A percentile compares a stretch with the other conserved stretches of the same genome.
Conservation (phyloP, 768 basidiomycete genomes). For the Termitomyces sp. region DNA sequence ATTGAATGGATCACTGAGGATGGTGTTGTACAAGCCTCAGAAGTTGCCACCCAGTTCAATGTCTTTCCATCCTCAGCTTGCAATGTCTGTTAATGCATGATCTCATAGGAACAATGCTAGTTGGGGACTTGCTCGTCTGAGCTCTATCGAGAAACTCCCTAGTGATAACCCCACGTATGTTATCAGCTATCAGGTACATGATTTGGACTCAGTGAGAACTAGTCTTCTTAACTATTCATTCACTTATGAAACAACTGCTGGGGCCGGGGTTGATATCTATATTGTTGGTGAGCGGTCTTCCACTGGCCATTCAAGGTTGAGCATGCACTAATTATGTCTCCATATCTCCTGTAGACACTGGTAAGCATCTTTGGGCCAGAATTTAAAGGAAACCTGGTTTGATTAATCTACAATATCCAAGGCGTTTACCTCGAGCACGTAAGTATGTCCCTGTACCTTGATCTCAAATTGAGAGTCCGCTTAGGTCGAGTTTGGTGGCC, state of each 20-base stretch:
- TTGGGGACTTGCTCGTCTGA: no score
- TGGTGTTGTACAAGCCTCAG: neutral
- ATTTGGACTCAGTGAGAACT: neutral
- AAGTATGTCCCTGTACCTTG: no score
- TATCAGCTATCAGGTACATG: neutral
- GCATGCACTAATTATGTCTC: no score
- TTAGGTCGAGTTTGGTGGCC: no score
- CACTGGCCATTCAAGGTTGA: no score
- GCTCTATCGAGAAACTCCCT: conserved; percentile 10
- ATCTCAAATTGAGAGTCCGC: no score
- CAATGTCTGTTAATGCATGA: no score
- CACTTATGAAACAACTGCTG: no score
- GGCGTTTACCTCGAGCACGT: no score
- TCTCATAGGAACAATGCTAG: conserved; percentile 23
- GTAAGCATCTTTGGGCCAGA: neutral
- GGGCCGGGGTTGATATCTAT: conserved; percentile 29
- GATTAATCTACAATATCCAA: no score
- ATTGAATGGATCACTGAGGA: neutral
- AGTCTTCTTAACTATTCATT: conserved; percentile 10
- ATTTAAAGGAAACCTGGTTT: no score
- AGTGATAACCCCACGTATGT: conserved; percentile 16
- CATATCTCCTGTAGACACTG: conserved; percentile 21
- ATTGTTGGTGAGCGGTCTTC: conserved; percentile 31
- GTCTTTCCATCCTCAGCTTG: neutral
- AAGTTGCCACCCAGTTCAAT: conserved; percentile 21